Conservation (phyloP, 2,329 filamentous ascomycete genomes). For the Paecilomyces formosus region DNA sequence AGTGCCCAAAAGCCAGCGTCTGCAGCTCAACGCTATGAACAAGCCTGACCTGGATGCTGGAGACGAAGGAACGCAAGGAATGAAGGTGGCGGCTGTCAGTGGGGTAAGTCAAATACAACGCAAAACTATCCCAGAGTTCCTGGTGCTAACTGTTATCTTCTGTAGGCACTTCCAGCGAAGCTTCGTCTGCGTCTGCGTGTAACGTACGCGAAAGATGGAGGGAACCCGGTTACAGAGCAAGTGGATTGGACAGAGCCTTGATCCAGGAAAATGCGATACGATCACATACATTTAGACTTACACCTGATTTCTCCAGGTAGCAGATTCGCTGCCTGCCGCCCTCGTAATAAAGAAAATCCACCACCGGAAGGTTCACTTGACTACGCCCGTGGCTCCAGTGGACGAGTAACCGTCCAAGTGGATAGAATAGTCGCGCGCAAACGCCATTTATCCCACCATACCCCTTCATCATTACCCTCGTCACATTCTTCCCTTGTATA, state of each 20-base stretch:
- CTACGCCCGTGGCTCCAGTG: neutral
- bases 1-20: slow-evolving; percentile 90
- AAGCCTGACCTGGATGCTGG: slow-evolving; percentile 67
- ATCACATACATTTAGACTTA: neutral
- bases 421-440: neutral
- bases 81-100: slow-evolving; percentile 77
- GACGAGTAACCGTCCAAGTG: neutral
- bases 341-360: neutral
- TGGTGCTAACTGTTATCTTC: slow-evolving; percentile 16
- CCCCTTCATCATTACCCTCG: neutral
- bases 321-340: neutral
- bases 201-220: slow-evolving; percentile 64
- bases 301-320: neutral
- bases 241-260: slow-evolving; percentile 89
- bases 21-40: slow-evolving; percentile 87
- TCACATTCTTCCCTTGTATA: neutral
- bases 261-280: slow-evolving; percentile 1
- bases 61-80: slow-evolving; percentile 78
- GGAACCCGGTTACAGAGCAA: slow-evolving; percentile 72
- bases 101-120: slow-evolving; percentile 61
- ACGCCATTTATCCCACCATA: neutral
- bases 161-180: slow-evolving; percentile 59
- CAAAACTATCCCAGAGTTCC: slow-evolving; percentile 2
- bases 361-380: neutral
- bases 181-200: slow-evolving; percentile 81